Evolutionary conservation across 2,329 filamentous ascomycete species (phyloP), one percentile per base, ranked within the genome.

Genomic region (Cadophora malorum): DNA sequence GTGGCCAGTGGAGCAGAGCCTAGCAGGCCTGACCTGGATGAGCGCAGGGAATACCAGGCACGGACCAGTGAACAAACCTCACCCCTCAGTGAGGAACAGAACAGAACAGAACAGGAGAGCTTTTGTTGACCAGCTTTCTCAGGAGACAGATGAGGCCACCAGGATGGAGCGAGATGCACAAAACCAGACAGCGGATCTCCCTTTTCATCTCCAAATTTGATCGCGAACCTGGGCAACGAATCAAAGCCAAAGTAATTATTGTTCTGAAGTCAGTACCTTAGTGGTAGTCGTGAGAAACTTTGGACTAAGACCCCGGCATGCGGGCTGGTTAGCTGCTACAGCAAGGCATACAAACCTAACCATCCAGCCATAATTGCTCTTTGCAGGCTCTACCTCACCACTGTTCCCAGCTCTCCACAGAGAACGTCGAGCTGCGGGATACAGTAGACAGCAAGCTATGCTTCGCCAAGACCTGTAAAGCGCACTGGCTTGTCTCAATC

Each of bases 1-100:
- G 69, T 72, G 71, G 71, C 53, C 69, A 59, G 67, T 70, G 70
- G 67, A 66, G 63, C 59, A 35, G 41, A 21, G 49, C 41, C 45
- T 61, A 59, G 45, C 45, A 49, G 45, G 45, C 45, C 19, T 49
- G 45, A 49, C 45, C n/a, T 21, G 45, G 45, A n/a, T 21, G 21
- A n/a, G 45, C 19, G 45, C 19, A 38, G 28, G 52, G 38, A 33
- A 21, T 23, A 25, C 31, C 63, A 33, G 23, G 61, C 66, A 70
- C 64, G 53, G 64, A 65, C 66, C 69, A 68, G 45, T 61, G 23
- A 70, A 21, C 10, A 60, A 60, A 66, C 55, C 63, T 63, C 58
- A 62, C 45, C 21, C 38, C 60, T 23, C 35, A 25, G 38, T 35
- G 33, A 25, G 28, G 21, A 53, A n/a, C n/a, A n/a, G n/a, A n/a